Conservation (phyloP, 1,139 yeast genomes). For the Kluyveromyces sp. region DNA sequence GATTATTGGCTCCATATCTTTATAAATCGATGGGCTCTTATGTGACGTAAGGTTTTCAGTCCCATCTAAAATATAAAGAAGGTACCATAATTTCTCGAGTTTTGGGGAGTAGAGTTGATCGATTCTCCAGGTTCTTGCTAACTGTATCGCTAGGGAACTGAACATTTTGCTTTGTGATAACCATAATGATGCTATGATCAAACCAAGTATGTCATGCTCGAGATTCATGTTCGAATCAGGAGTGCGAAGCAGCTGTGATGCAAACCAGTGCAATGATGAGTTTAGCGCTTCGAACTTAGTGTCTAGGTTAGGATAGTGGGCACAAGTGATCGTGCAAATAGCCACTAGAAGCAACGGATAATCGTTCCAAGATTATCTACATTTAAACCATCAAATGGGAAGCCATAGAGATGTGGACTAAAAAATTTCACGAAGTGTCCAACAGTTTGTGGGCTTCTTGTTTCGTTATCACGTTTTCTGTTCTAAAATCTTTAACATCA, state of each 20-base stretch:
- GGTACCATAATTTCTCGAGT: constrained; percentile 55
- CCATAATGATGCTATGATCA: constrained; percentile 65
- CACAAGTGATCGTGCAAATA: constrained; percentile 54
- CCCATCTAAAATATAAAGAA: constrained; percentile 61
- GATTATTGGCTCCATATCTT: constrained; percentile 35
- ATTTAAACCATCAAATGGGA: constrained; percentile 46
- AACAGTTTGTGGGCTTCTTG: constrained; percentile 47
- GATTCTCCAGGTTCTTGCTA: constrained; percentile 53
- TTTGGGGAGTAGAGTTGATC: constrained; percentile 26
- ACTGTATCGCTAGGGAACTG: constrained; percentile 58
- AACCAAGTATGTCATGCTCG: constrained; percentile 40
- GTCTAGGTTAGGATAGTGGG: constrained; percentile 43
- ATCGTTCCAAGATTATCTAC: constrained; percentile 46
- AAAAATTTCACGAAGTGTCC: constrained; percentile 45
- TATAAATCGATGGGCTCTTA: constrained; percentile 47
- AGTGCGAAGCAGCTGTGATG: constrained; percentile 9
- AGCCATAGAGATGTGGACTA: constrained; percentile 61
- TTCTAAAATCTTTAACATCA: constrained; percentile 8
- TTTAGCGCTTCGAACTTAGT: constrained; percentile 37
- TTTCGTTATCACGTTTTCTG: constrained; percentile 12
- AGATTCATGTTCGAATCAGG: constrained; percentile 10
- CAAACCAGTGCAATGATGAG: constrained; percentile 37
- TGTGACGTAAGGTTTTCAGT: constrained; percentile 59
- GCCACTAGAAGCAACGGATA: constrained; percentile 58
- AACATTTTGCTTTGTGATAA: constrained; percentile 57